A percentile compares a stretch with the other conserved stretches of the same genome.
Conservation (phyloP, 2,329 filamentous ascomycete species). For the Trichoderma endophyticum region DNA sequence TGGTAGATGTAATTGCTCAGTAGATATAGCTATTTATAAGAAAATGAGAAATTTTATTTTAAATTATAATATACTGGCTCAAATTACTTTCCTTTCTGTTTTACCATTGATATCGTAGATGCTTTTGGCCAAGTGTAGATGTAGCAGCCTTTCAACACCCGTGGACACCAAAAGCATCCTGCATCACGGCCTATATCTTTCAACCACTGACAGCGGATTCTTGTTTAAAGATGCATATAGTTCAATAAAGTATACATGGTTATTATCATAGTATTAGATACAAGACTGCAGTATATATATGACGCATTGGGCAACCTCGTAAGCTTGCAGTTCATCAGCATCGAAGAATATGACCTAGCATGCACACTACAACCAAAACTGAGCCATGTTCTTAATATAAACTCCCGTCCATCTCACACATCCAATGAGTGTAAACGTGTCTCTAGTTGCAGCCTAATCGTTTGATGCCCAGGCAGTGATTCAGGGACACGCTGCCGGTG, state of each 20-base stretch:
- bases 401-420: not conserved
- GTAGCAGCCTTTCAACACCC: not conserved
- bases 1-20: not conserved
- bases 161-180: not conserved
- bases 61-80: not conserved
- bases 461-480: not conserved
- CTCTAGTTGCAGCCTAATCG: not conserved
- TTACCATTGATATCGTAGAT: not conserved
- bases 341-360: not conserved
- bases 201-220: not conserved
- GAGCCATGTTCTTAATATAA: not conserved
- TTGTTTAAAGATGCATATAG: not conserved
- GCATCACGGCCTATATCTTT: not conserved
- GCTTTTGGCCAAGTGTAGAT: not conserved
- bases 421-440: not conserved
- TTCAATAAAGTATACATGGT: not conserved
- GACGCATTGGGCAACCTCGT: not conserved
- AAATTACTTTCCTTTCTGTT: not conserved
- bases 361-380: not conserved
- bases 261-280: not conserved
- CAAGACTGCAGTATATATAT: not conserved
- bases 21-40: not conserved
- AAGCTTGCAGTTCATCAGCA: not conserved
- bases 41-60: not conserved
- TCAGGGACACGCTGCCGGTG: not conserved